Evolutionary conservation across 2,329 filamentous ascomycete species (phyloP).

Genomic region (Neoascochyta sp.): DNA sequence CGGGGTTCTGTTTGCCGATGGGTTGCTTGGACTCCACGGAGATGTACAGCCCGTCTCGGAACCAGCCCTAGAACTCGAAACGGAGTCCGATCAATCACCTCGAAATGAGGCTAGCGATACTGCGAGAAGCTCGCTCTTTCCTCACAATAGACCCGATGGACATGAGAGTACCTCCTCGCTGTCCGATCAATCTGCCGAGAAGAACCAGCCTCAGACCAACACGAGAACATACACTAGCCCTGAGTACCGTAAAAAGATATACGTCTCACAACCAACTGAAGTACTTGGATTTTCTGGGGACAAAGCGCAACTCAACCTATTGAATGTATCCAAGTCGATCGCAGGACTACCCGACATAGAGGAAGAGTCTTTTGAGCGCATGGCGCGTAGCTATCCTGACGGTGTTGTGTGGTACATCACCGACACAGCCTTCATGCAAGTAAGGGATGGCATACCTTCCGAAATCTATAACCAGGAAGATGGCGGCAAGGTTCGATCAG

Average conservation of each 20-base stretch:
- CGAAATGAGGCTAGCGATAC: too few species aligned
- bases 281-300: constrained; percentile 3
- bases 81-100: neutral
- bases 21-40: constrained; percentile 14
- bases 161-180: too few species aligned
- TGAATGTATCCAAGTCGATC: constrained; percentile 1
- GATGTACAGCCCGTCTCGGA: constrained; percentile 9
- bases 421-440: constrained; percentile 2
- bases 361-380: constrained; percentile 11
- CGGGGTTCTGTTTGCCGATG: constrained; percentile 14
- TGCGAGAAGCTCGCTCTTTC: too few species aligned
- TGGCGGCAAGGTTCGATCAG: constrained; percentile 2
- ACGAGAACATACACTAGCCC: constrained; percentile 7
- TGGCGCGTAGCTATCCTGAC: constrained; percentile 11
- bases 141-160: neutral
- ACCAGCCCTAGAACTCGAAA: constrained; percentile 11
- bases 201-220: too few species aligned
- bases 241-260: constrained; percentile 4
- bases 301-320: neutral
- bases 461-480: constrained; percentile 8
- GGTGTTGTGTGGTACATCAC: constrained; percentile 13
- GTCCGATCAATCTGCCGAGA: too few species aligned
- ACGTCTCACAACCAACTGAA: constrained; percentile 4
- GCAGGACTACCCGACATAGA: constrained; percentile 7
- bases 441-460: constrained; percentile 5